Evolutionary conservation across 1,139 yeast species (phyloP).

Genomic region (Lodderomyces elongisporus): DNA sequence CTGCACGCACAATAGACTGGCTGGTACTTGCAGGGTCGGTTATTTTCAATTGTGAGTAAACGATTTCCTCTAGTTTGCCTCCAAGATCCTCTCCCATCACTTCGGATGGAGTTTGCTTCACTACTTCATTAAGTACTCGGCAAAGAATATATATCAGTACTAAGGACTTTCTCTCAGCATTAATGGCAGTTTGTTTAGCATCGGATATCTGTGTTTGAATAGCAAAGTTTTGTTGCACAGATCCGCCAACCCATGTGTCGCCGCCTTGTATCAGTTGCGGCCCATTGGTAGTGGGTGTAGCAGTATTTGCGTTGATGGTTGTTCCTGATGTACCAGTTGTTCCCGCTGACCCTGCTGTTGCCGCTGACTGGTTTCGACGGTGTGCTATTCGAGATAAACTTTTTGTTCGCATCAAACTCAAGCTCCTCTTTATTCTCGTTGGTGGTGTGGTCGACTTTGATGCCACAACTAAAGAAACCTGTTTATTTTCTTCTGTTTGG

Average conservation of each 20-base stretch:
- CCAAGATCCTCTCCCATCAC: constrained; percentile 76
- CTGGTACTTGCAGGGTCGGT: constrained; percentile 72
- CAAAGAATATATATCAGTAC: constrained; percentile 89
- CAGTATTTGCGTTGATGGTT: constrained; percentile 4
- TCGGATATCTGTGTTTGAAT: constrained; percentile 46
- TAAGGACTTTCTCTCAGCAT: constrained; percentile 80
- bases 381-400: constrained; percentile 37
- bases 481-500: no score
- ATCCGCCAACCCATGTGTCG: no score
- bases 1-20: constrained; percentile 69
- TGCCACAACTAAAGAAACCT: constrained; percentile 3
- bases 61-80: constrained; percentile 85
- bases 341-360: constrained; percentile 4
- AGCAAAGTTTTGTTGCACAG: constrained; percentile 19
- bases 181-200: constrained; percentile 67
- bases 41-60: constrained; percentile 81
- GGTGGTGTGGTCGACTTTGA: constrained; percentile 6
- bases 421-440: constrained; percentile 32
- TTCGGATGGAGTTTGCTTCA: constrained; percentile 74
- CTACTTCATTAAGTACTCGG: constrained; percentile 88
- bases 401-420: constrained; percentile 39
- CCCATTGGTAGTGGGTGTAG: constrained; percentile 1
- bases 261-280: background rate
- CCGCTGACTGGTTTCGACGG: constrained; percentile 35
- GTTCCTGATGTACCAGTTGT: background rate